phyloP scores from a whole-genome alignment of 2,329 filamentous ascomycete genomes.

The Drechmeria coniospora region DNA sequence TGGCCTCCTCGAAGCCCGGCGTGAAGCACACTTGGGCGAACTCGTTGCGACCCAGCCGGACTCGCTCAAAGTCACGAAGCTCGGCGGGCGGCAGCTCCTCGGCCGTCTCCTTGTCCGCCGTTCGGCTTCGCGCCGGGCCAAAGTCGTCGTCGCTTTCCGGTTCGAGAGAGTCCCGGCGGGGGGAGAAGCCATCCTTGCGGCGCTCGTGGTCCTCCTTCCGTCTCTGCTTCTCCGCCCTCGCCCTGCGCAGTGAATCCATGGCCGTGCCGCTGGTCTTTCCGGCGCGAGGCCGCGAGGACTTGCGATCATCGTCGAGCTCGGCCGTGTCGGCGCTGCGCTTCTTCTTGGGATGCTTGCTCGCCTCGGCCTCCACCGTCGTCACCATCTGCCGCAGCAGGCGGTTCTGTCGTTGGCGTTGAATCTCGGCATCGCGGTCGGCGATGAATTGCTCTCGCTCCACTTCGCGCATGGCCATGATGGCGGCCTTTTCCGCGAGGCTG shows the following conservation, averaged over 20 bases:
- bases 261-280: conserved; percentile 32
- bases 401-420: conserved; percentile 71
- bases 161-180: conserved; percentile 26
- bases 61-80: conserved; percentile 68
- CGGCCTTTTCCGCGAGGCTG: conserved; percentile 55
- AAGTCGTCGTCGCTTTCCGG: conserved; percentile 68
- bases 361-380: conserved; percentile 47
- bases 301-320: conserved; percentile 59
- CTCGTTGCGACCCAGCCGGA: conserved; percentile 68
- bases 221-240: conserved; percentile 43
- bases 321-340: conserved; percentile 67
- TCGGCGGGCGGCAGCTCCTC: conserved; percentile 58
- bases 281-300: conserved; percentile 57
- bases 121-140: conserved; percentile 39
- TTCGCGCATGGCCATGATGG: conserved; percentile 77
- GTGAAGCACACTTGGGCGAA: conserved; percentile 90
- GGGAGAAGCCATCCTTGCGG: conserved; percentile 36
- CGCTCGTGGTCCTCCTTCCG: conserved; percentile 39
- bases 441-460: conserved; percentile 83
- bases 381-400: conserved; percentile 66
- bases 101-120: conserved; percentile 48
- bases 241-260: conserved; percentile 54
- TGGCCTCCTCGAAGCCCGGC: conserved; percentile 69
- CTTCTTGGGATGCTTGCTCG: conserved; percentile 36
- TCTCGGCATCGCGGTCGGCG: conserved; percentile 70